Conservation (phyloP, 441 rosid genomes). For the Euphorbia neoarborescens region DNA sequence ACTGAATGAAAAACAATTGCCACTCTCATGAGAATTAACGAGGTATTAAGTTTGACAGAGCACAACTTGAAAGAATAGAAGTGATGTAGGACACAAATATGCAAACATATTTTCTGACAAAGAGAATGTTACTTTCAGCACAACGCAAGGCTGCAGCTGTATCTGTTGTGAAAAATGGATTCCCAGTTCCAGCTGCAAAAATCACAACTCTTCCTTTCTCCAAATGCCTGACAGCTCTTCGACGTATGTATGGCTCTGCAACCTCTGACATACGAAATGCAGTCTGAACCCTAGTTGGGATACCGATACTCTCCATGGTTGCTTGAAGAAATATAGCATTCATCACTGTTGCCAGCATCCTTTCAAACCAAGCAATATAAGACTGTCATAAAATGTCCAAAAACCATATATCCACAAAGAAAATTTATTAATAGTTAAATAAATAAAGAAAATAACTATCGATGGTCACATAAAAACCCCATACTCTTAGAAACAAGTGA, state of each 20-base stretch:
- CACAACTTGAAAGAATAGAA: background rate
- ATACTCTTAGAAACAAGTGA: background rate
- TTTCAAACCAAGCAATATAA: conserved; percentile 22
- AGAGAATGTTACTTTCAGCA: conserved; percentile 59
- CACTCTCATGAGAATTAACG: background rate
- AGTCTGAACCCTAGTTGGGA: conserved; percentile 32
- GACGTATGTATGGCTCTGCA: conserved; percentile 86
- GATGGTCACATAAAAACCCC: background rate
- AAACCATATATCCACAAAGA: background rate
- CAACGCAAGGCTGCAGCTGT: conserved; percentile 95
- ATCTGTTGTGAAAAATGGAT: conserved; percentile 89
- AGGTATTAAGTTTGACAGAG: background rate
- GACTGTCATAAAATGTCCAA: background rate
- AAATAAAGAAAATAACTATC: conserved; percentile 2
- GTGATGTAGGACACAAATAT: background rate
- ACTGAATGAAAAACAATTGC: conserved; percentile 35
- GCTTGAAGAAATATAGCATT: conserved; percentile 92
- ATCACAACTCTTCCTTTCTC: conserved; percentile 94
- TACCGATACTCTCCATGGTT: conserved; percentile 71
- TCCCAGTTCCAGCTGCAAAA: conserved; percentile 92
- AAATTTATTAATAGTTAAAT: background rate
- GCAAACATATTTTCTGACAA: background rate
- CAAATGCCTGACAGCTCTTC: conserved; percentile 80
- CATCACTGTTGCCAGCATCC: conserved; percentile 94
- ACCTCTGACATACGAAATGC: conserved; percentile 77